phyloP scores from a whole-genome alignment of 192 early-diverging fungal genomes.

The Rhizoclosmatium globosum region DNA sequence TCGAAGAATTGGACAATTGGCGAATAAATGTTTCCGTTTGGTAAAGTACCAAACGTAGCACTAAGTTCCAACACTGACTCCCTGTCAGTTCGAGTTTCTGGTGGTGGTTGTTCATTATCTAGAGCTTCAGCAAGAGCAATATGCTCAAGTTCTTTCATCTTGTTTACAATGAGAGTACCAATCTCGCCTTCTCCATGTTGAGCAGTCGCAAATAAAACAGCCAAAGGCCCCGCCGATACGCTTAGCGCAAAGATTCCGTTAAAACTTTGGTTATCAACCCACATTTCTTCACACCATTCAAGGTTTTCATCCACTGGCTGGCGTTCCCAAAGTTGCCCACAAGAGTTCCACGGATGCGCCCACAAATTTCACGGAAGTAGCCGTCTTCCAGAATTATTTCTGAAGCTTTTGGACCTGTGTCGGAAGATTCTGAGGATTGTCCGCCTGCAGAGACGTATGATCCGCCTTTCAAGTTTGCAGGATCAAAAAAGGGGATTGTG shows the following conservation, averaged over 20 bases:
- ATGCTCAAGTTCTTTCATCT: slow-evolving; percentile 32
- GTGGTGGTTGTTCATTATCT: neutral
- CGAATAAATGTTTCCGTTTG: slow-evolving; percentile 49
- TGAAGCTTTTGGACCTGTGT: slow-evolving; percentile 58
- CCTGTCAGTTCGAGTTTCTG: slow-evolving; percentile 26
- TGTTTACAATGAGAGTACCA: slow-evolving; percentile 37
- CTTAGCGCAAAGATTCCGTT: slow-evolving; percentile 46
- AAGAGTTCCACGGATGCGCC: slow-evolving; percentile 62
- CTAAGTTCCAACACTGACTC: slow-evolving; percentile 50
- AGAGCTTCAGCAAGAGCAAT: neutral
- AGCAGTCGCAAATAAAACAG: slow-evolving; percentile 48
- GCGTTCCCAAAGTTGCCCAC: slow-evolving; percentile 67
- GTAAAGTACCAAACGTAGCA: slow-evolving; percentile 37
- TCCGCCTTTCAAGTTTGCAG: slow-evolving; percentile 53
- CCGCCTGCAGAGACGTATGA: slow-evolving; percentile 46
- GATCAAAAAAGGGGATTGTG: slow-evolving; percentile 60
- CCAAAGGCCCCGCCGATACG: slow-evolving; percentile 47
- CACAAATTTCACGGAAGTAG: slow-evolving; percentile 68
- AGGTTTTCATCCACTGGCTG: slow-evolving; percentile 54
- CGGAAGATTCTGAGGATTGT: slow-evolving; percentile 54
- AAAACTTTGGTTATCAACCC: slow-evolving; percentile 64
- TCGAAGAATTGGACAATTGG: slow-evolving; percentile 63
- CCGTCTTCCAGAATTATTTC: slow-evolving; percentile 60
- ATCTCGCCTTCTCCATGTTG: slow-evolving; percentile 50
- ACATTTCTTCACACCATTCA: slow-evolving; percentile 63